Percentiles rank a stretch among this genome's conserved stretches.
These are phyloP conservation scores for Tolypocladium album DNA, from an alignment of 2,329 filamentous ascomycete genomes.

Conservation along the genomic window DNA sequence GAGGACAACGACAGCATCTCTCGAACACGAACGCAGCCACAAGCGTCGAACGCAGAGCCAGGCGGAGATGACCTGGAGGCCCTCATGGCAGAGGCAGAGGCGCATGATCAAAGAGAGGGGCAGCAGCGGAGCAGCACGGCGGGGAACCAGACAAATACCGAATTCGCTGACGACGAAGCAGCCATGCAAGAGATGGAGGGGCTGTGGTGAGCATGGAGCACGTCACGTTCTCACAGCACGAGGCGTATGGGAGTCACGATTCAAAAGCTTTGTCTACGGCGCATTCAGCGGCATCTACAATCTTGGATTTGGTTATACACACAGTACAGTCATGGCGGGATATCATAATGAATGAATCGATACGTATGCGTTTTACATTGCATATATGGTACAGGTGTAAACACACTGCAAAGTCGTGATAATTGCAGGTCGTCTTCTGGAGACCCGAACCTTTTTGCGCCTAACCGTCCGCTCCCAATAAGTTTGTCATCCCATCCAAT, in stretches of 20 bases:
- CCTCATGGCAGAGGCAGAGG: slow-evolving; percentile 39
- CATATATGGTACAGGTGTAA: slow-evolving; percentile 1
- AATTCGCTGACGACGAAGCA: slow-evolving; percentile 54
- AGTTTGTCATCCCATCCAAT: slow-evolving; percentile 6
- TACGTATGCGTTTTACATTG: slow-evolving; percentile 1
- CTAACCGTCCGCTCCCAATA: slow-evolving; percentile 3
- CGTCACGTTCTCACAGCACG: neutral
- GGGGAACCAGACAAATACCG: slow-evolving; percentile 12
- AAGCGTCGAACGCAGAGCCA: neutral
- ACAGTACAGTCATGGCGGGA: neutral
- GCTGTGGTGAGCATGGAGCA: slow-evolving; percentile 29
- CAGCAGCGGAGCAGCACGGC: neutral
- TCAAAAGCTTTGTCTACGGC: neutral
- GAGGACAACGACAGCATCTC: slow-evolving; percentile 14
- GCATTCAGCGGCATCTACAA: neutral
- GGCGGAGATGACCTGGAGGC: slow-evolving; percentile 38
- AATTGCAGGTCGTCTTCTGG: neutral
- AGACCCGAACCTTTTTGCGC: slow-evolving; percentile 5
- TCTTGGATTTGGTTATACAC: neutral
- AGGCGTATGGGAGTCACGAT: neutral
- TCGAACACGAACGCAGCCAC: neutral
- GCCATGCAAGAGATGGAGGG: slow-evolving; percentile 56
- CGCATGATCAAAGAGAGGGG: slow-evolving; percentile 6
- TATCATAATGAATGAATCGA: neutral
- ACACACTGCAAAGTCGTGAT: neutral